These are phyloP conservation scores for Carnegiea gigantea DNA, from an alignment of 179 eudicot species.

Conservation along the genomic window DNA sequence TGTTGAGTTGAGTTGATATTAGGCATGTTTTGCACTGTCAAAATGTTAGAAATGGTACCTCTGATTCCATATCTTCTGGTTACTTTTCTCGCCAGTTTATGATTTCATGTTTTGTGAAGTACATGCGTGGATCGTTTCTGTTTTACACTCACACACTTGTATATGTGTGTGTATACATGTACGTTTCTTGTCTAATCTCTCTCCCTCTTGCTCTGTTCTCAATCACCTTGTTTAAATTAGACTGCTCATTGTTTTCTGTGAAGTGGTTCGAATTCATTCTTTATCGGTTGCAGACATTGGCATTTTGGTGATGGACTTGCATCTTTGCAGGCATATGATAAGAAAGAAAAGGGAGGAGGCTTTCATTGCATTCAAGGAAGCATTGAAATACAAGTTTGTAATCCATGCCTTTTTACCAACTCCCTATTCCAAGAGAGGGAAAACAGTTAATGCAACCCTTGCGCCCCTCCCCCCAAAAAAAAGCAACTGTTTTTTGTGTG, in stretches of 20 bases:
- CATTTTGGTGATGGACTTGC: constrained; percentile 21
- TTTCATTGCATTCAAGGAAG: constrained; percentile 82
- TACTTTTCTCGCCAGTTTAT: too few species aligned
- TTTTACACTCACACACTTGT: too few species aligned
- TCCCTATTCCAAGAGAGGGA: not conserved
- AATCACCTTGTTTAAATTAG: too few species aligned
- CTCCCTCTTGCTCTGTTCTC: too few species aligned
- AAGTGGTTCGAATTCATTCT: not conserved
- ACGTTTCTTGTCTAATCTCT: too few species aligned
- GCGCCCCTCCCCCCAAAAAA: not conserved
- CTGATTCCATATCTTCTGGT: too few species aligned
- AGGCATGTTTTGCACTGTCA: too few species aligned
- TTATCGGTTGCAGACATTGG: not conserved
- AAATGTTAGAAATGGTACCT: too few species aligned
- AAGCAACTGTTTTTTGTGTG: not conserved
- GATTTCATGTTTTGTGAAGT: too few species aligned
- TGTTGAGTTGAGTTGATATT: too few species aligned
- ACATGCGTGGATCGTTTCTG: too few species aligned
- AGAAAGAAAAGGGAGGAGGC: constrained; percentile 71
- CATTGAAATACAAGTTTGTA: constrained; percentile 76
- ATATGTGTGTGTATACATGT: too few species aligned
- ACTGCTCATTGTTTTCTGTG: not conserved
- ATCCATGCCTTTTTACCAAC: constrained; percentile 28
- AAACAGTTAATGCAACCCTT: not conserved
- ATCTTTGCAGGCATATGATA: constrained; percentile 68